Evolutionary conservation across 192 early-diverging fungal genomes (phyloP), one percentile per base, ranked within the genome.

Genomic region (Umbelopsis sp.): DNA sequence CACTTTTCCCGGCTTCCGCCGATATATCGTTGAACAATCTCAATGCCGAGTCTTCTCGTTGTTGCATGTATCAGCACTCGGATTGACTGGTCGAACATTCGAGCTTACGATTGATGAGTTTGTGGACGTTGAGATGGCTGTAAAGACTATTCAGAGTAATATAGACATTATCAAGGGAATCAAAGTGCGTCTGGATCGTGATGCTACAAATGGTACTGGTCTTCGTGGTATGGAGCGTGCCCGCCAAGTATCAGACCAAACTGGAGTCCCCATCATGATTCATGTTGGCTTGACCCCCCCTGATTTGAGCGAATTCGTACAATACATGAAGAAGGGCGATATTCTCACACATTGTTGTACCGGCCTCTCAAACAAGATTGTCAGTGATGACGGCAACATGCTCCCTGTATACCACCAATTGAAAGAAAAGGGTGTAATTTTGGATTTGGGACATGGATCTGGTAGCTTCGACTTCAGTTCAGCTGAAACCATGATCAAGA

Each of bases 311-410:
- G 74, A 75, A 6, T 56, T 75, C 29, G 52, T 69, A 9, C 41
- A 49, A 16, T 69, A 69, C 24, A 44, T 75, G 43, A 75, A 49
- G 34, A 47, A 65, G 21, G 74, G 74, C 32, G 74, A 75, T 62
- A 75, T 75, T 32, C 21, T 75, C 21, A 75, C 74, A 1, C 74
- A 75, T 65, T 75, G 74, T 43, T 75, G 66, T 36, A 75, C 74
- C 4, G 74, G 74, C 2, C 51, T 69, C 2, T 59, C 74, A 20
- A 75, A 75, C 54, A 68, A 67, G 21, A 36, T 75, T 9, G 74
- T 75, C 38, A 66, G 68, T 31, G 34, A 45, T n/a, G 21, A 68
- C 20, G 72, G 72, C 4, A n/a, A 50, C 22, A 26, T 69, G 24
- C 43, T 75, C 9, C 67, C 54, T 26, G 68, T 69, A 6, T 67